Percentiles rank a stretch among this genome's conserved stretches.
These are phyloP conservation scores for Zizania latifolia DNA, from an alignment of 176 grass and related monocot species.

Conservation along the genomic window DNA sequence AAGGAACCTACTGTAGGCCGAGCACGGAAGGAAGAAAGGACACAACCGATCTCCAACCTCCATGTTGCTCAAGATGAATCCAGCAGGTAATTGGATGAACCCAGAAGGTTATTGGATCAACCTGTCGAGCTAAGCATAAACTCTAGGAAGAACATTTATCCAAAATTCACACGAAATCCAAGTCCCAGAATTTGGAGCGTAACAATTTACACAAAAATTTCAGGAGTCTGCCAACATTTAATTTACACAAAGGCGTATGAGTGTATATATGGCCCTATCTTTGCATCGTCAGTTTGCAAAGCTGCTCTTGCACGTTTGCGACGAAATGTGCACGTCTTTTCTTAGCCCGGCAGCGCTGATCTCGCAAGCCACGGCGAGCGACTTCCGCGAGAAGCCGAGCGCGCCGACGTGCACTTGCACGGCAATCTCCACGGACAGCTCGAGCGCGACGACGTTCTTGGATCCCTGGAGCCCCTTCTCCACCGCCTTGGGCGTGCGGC, in stretches of 20 bases:
- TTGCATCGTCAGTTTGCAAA: constrained; percentile 27
- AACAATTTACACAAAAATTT: background rate
- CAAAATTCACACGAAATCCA: background rate
- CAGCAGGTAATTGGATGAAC: background rate
- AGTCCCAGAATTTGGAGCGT: background rate
- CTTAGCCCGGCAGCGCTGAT: constrained; percentile 36
- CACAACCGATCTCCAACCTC: no score
- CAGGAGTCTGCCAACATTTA: background rate
- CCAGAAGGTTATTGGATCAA: no score
- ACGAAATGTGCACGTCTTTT: constrained; percentile 45
- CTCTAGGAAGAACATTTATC: background rate
- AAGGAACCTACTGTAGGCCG: no score
- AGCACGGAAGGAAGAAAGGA: no score
- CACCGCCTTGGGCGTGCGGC: constrained; percentile 33
- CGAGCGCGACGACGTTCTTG: constrained; percentile 28
- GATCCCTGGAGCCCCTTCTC: constrained; percentile 34
- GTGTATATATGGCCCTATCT: no score
- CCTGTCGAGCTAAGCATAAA: background rate
- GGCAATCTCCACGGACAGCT: constrained; percentile 17
- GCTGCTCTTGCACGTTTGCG: constrained; percentile 47
- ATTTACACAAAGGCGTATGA: background rate
- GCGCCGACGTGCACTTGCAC: constrained; percentile 52
- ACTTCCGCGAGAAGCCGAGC: constrained; percentile 34
- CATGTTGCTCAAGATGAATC: no score
- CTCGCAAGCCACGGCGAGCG: constrained; percentile 36